phyloP scores from a whole-genome alignment of 257 asterid species.

The Ligustrum vulgare region DNA sequence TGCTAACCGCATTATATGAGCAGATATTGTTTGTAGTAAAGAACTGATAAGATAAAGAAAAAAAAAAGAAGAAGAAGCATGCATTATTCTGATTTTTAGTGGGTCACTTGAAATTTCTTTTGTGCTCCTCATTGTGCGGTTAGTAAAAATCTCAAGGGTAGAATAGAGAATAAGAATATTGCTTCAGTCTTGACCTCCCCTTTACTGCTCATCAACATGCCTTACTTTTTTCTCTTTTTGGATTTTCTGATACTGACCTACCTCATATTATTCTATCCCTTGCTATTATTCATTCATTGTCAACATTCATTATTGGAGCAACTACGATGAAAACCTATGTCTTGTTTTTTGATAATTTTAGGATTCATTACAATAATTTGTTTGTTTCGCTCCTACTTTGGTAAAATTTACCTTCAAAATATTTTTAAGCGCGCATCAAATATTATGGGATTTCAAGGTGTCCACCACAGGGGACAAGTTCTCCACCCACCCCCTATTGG shows the following conservation, averaged over 20 bases:
- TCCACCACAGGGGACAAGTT: too few species aligned
- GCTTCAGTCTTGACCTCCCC: neutral
- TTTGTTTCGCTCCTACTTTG: too few species aligned
- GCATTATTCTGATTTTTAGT: neutral
- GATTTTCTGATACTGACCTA: neutral
- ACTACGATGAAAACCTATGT: neutral
- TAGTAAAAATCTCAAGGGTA: neutral
- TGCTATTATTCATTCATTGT: neutral
- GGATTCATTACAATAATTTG: neutral
- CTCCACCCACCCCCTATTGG: too few species aligned
- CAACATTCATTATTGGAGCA: slow-evolving; percentile 1
- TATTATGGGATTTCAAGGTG: too few species aligned
- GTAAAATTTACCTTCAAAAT: too few species aligned
- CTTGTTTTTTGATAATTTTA: neutral
- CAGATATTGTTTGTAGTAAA: slow-evolving; percentile 2
- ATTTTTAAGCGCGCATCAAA: too few species aligned
- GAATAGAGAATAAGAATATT: neutral
- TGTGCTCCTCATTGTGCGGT: slow-evolving; percentile 20
- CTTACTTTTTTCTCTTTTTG: neutral
- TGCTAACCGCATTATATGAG: slow-evolving; percentile 26
- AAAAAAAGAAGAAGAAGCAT: neutral
- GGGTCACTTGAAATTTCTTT: neutral
- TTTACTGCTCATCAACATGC: neutral
- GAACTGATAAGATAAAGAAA: slow-evolving; percentile 3
- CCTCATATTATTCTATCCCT: neutral